Base-by-base conservation (phyloP, 192 early-diverging fungal species). In the Powellomyces hirtus region DNA sequence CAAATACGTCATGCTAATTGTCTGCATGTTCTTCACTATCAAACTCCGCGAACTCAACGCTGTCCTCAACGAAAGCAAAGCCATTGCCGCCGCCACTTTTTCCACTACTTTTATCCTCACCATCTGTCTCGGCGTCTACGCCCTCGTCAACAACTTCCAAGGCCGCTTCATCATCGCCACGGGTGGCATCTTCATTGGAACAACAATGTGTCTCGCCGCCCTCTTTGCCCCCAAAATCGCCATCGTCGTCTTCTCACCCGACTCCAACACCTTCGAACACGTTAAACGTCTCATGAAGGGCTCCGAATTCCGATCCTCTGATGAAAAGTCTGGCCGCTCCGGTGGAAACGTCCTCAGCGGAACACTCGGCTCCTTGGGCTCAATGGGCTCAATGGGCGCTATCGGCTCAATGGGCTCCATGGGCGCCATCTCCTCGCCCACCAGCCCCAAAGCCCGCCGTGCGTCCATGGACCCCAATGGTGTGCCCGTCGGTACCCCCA, bases 1-100 rank as follows among this genome's bases (percentile, higher is more conserved):
- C 30, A 69, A 69, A 20, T 69, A 69, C 36, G 52, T 35, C 7
- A 69, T 69, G 67, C 59, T 69, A n/a, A 16, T 29, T n/a, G 45
- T 26, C 22, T 59, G 58, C 34, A 61, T 59, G n/a, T 69, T 45
- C 57, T 69, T 69, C 31, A 30, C 46, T 27, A n/a, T 69, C 30
- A 69, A 69, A 35, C 36, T 69, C 3, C 22, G 59, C 11, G 67
- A 69, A 26, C 35, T 69, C 2, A 69, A 44, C 33, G 36, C 67
- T 26, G 45, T 61, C 18, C 8, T 69, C 11, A 69, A 69, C 34
- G 67, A 69, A 53, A 61, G 56, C 40, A 69, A 69, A 26, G 67
- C 67, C 22, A 69, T 69, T 31, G 37, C 67, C 24, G 57, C 58
- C 11, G 67, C 67, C 6, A 60, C 42, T 4, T 69, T 69, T 27